Evolutionary conservation across 139 green algal species (phyloP), one percentile per base, ranked within the genome.

Genomic region (Mychonastes homosphaera): DNA sequence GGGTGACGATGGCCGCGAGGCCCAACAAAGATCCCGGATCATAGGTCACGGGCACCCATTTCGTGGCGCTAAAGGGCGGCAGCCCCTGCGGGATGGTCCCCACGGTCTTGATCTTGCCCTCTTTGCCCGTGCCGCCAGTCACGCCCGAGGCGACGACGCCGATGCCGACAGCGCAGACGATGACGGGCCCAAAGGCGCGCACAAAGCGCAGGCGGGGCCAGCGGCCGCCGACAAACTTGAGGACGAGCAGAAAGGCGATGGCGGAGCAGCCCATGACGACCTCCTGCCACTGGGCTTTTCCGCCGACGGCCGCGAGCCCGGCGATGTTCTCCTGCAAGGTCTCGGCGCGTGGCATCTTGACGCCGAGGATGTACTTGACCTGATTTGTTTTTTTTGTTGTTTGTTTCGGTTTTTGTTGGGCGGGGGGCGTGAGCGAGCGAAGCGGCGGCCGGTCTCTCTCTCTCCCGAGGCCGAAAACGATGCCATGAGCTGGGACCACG

Each of bases 261-360:
- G 74, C 64, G 19, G 27, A 48, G 23, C 46, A 29, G 45, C 73
- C 69, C 73, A 80, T 80, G 46, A 73, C 65, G 53, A 66, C 72
- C 60, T 79, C 72, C 54, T 74, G 70, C 70, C 57, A 64, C 34
- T 38, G 46, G 33, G 56, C 55, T 10, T 47, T 45, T n/a, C 12
- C 12, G 45, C 57, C 57, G 2, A 35, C 32, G 21, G 21, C 2
- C 13, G 72, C 59, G 18, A 77, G 65, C 26, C 54, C 46, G 3
- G 57, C 19, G 4, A 72, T 50, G 24, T 56, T 60, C 39, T 77
- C 52, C 2, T 77, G 55, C 10, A 77, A 43, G 3, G 59, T 58
- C 26, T 74, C 53, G 2, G 26, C 28, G 28, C 58, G 62, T 2
- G 59, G 59, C 27, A 74, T 27, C 21, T 16, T 61, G 46, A 68